Conservation (phyloP, 2,329 filamentous ascomycete genomes). For the Alternaria angustiovoidea region DNA sequence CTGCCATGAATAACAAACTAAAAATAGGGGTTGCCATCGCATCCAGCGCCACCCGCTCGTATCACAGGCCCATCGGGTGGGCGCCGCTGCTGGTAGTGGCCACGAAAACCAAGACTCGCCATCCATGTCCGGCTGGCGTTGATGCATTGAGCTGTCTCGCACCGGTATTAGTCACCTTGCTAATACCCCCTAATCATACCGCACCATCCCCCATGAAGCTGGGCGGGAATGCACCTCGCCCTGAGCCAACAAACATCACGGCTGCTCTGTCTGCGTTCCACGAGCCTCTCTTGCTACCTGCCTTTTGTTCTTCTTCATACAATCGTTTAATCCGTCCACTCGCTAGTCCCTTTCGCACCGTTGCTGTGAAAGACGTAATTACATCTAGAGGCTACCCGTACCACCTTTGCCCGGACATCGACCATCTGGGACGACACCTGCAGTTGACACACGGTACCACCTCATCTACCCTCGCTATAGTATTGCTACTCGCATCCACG, state of each 20-base stretch:
- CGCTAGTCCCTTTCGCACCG: constrained; percentile 26
- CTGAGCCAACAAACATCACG: constrained; percentile 28
- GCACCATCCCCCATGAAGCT: constrained; percentile 24
- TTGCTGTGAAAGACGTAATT: constrained; percentile 2
- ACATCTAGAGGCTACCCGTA: neutral
- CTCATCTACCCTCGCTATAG: constrained; percentile 13
- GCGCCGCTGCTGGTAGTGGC: constrained; percentile 28
- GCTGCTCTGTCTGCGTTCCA: constrained; percentile 22
- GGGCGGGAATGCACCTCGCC: constrained; percentile 34
- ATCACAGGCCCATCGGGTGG: constrained; percentile 28
- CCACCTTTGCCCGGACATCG: neutral
- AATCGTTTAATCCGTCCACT: constrained; percentile 37
- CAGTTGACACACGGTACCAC: constrained; percentile 30
- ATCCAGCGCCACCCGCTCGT: constrained; percentile 27
- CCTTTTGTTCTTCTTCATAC: constrained; percentile 37
- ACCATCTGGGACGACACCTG: constrained; percentile 16
- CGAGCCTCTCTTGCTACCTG: constrained; percentile 24
- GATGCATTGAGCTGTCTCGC: constrained; percentile 13
- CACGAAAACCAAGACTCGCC: constrained; percentile 26
- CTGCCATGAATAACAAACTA: constrained; percentile 18
- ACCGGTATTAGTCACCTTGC: constrained; percentile 3
- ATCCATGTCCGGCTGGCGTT: constrained; percentile 26
- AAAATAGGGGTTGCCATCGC: constrained; percentile 29
- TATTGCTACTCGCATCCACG: constrained; percentile 18
- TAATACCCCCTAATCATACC: constrained; percentile 26